These are phyloP conservation scores for Colletotrichum gloeosporioides DNA, from an alignment of 2,329 filamentous ascomycete species.

Conservation along the genomic window DNA sequence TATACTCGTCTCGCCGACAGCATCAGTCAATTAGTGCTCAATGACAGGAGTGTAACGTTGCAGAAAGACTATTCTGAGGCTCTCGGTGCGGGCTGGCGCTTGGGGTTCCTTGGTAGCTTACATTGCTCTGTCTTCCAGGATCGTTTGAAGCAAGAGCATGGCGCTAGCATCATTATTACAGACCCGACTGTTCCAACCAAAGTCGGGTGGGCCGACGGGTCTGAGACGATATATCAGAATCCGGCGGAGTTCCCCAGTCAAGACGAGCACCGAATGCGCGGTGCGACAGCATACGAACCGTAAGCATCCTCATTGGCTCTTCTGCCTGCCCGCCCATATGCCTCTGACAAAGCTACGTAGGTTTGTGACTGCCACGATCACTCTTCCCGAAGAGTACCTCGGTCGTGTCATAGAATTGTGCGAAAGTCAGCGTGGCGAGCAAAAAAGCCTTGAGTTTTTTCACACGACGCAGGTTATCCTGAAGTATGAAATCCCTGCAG, in stretches of 20 bases:
- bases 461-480: conserved; percentile 91
- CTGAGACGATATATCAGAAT: conserved; percentile 80
- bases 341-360: conserved; percentile 25
- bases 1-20: conserved; percentile 89
- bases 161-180: conserved; percentile 93
- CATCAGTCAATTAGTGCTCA: conserved; percentile 90
- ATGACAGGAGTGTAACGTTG: conserved; percentile 92
- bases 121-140: conserved; percentile 99
- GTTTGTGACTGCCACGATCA: conserved; percentile 84
- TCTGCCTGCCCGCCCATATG: neutral
- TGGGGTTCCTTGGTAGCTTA: conserved; percentile 94
- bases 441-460: conserved; percentile 90
- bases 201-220: conserved; percentile 79
- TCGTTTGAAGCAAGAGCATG: conserved; percentile 90
- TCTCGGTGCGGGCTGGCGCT: conserved; percentile 88
- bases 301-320: conserved; percentile 33
- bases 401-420: conserved; percentile 95
- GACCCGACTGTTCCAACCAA: conserved; percentile 95
- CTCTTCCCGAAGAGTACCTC: conserved; percentile 91
- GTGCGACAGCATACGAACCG: conserved; percentile 56
- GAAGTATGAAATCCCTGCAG: conserved; percentile 87
- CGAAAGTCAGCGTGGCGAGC: conserved; percentile 85
- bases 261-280: conserved; percentile 52
- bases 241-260: conserved; percentile 85
- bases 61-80: conserved; percentile 96